Evolutionary conservation across 768 basidiomycete species (phyloP), one percentile per base, ranked within the genome.

Genomic region (Favolaschia claudopus): DNA sequence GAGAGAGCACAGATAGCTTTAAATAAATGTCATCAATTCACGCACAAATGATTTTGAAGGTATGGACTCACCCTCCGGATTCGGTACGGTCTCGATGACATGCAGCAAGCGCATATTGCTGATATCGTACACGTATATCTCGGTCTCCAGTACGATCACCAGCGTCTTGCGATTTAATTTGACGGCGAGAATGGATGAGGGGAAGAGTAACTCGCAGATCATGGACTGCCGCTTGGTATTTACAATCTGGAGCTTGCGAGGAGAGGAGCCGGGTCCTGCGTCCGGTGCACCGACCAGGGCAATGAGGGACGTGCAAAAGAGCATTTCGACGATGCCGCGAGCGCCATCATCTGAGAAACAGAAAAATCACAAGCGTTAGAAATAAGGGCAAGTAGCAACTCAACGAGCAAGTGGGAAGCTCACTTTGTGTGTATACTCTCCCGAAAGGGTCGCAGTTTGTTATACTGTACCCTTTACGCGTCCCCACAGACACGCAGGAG

Each of bases 141-240:
- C 96, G n/a, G 85, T 85, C 72, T 98, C 97, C 45, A 99, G 85
- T 7, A 99, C 91, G 67, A 99, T 95, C 28, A 98, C 93, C 42
- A 99, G 86, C 0, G 95, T 92, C 76, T 97, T 96, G 51, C 97
- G 87, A 76, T 99, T 99, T 68, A 99, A 84, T 78, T 97, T 98
- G 72, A 99, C 96, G n/a, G 93, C 86, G 25, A 99, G 87, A 52
- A 99, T 96, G 4, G 94, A 93, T 1, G 95, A 95, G 1, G 97
- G 97, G 72, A 99, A 99, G 6, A 97, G 85, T 17, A 99, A 87
- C 70, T 99, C 97, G 86, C 97, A 99, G 55, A 99, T 99, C 82
- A 96, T 96, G 22, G 93, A 95, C 84, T 98, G 95, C 24, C 97
- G 89, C 93, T 99, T 99, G 14, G 97, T 99, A 72, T 99, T 99